phyloP scores from a whole-genome alignment of 768 basidiomycete genomes.

The Russula sp. region DNA sequence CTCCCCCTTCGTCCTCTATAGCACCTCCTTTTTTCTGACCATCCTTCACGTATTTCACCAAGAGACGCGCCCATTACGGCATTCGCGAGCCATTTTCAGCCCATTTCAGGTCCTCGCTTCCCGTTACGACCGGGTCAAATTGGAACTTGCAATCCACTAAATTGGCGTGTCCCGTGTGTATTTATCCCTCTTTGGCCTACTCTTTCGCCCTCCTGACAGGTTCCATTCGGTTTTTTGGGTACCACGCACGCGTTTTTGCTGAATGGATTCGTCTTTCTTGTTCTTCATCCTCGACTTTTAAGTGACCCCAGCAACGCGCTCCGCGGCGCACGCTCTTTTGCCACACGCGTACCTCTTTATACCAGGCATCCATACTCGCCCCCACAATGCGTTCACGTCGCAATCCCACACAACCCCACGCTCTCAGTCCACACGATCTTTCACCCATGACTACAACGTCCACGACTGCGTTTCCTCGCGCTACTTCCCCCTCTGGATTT shows the following conservation, averaged over 20 bases:
- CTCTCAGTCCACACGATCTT: constrained; percentile 31
- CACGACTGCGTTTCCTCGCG: constrained; percentile 44
- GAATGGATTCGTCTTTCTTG: not conserved
- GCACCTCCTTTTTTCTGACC: too few species aligned
- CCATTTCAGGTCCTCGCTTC: constrained; percentile 8
- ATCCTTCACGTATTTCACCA: not conserved
- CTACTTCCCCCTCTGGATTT: constrained; percentile 65
- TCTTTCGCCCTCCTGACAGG: constrained; percentile 7
- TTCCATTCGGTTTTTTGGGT: constrained; percentile 6
- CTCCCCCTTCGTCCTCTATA: not conserved
- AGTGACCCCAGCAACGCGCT: not conserved
- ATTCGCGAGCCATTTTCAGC: not conserved
- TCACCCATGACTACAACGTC: constrained; percentile 11
- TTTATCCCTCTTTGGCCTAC: not conserved
- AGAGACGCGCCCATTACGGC: not conserved
- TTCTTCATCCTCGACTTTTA: not conserved
- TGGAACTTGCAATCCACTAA: not conserved
- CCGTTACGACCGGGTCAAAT: constrained; percentile 3
- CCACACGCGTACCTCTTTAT: not conserved
- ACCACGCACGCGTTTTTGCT: not conserved
- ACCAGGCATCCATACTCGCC: not conserved
- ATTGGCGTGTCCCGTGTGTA: constrained; percentile 10
- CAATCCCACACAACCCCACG: constrained; percentile 18
- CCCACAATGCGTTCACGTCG: constrained; percentile 28
- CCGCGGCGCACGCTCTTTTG: not conserved